Evolutionary conservation across 805 yeast genomes (phyloP), one percentile per base, ranked within the genome.

Genomic region (Komagataella kurtzmanii): DNA sequence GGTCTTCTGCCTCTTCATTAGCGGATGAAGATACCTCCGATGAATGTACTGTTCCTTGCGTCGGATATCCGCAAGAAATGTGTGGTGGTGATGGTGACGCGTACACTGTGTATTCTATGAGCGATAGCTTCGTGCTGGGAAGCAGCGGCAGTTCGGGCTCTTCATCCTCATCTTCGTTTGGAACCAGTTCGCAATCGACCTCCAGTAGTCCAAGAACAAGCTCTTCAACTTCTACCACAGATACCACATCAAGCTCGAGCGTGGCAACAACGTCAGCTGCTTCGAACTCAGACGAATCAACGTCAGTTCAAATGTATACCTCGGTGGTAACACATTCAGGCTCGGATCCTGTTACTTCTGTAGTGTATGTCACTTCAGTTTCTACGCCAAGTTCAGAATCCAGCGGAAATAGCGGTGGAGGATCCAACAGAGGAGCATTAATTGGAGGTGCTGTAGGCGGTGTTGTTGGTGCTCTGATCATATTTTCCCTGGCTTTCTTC

Each of bases 11-110:
- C 1, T 72, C 79, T 3, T 51, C 62, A 17, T 8, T 30, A 30
- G 52, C 49, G 21, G 56, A 61, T 8, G 54, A 58, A 2, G 30
- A 66, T 14, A 60, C 65, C 2, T 54, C 60, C 46, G 60, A 62
- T 10, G 53, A 59, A 46, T 83, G 89, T 65, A 55, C 61, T 49
- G 53, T 58, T 1, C 44, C 58, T 3, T 88, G 96, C 65, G 63
- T 61, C 18, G 95, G 88, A n/a, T 88, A 74, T 65, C 76, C 79
- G 7, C 47, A 57, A 3, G 84, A 83, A 51, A 67, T 55, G 7
- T 87, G 96, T 65, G 89, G 89, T 56, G 67, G 74, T 19, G 58
- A 62, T 24, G 70, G 66, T 54, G 46, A 44, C 17, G 74, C 73
- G 51, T 73, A 74, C 57, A 63, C 70, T 43, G 76, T 80, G 17